Evolutionary conservation across 768 basidiomycete species (phyloP), one percentile per base, ranked within the genome.

Genomic region (Suillus subaureus): DNA sequence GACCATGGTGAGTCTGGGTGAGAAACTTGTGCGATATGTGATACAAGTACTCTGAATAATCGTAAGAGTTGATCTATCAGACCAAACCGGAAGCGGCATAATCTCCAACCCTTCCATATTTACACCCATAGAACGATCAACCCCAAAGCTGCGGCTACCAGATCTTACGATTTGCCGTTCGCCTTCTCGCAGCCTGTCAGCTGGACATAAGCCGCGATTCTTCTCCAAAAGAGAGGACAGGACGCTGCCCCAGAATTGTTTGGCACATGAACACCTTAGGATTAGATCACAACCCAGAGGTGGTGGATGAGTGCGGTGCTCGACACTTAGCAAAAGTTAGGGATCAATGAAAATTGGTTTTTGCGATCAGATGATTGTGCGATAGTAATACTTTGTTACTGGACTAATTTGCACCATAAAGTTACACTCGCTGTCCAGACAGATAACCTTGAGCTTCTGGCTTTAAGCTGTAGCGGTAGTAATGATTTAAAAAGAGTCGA

Each of bases 141-240:
- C 42, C 49, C 28, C 71, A 21, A 62, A 57, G 51, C 61, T 15
- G 56, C 75, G 11, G 67, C n/a, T n/a, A n/a, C n/a, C n/a, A n/a
- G n/a, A n/a, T 65, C 11, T 63, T 73, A 47, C 75, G 75, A 45
- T 75, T 77, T 16, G 75, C 73, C 3, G 61, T 70, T 70, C 64
- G 78, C 61, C 66, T 78, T 58, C 61, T 76, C 13, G 75, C 77
- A n/a, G 75, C 75, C 2, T 76, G 75, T 65, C 75, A 76, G 52
- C 35, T 78, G 63, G 75, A 76, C 61, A 70, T 76, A 49, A 78
- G 75, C 26, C 73, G 77, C 16, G 75, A 73, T 23, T 67, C 43
- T 58, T 66, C 70, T 42, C 16, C 42, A 8, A 42, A 42, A 8
- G 42, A 43, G 42, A 18, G 40, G 40, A 16, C 6, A 42, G 9